Evolutionary conservation across 1,284 basidiomycete species (phyloP).

Genomic region (Pseudozyma sp.): DNA sequence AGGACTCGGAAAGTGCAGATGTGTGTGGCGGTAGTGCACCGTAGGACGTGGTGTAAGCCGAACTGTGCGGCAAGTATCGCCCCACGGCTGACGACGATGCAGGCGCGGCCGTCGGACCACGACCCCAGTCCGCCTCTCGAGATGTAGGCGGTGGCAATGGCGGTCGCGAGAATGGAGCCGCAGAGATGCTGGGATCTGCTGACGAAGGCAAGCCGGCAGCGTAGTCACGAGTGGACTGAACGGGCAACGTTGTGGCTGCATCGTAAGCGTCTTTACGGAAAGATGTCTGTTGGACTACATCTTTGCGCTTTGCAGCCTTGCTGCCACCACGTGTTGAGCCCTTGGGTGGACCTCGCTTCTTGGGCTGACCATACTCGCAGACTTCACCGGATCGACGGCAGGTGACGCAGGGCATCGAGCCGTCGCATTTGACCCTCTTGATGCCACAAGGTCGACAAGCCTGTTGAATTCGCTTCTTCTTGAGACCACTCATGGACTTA

Average conservation of each 20-base stretch:
- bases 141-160: constrained; percentile 11
- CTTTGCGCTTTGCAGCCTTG: constrained; percentile 36
- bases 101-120: constrained; percentile 1
- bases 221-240: constrained; percentile 29
- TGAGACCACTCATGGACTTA: constrained; percentile 23
- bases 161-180: constrained; percentile 15
- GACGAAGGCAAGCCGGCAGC: background rate
- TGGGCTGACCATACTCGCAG: constrained; percentile 57
- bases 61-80: constrained; percentile 14
- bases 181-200: background rate
- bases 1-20: constrained; percentile 9
- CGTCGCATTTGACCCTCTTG: constrained; percentile 60
- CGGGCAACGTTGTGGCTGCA: constrained; percentile 17
- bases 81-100: background rate
- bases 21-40: constrained; percentile 2
- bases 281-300: constrained; percentile 6
- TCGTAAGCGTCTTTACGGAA: constrained; percentile 18
- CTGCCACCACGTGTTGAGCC: constrained; percentile 52
- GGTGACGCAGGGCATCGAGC: constrained; percentile 50
- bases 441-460: constrained; percentile 56
- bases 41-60: constrained; percentile 4
- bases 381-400: constrained; percentile 49
- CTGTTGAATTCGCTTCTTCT: constrained; percentile 58
- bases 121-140: constrained; percentile 19
- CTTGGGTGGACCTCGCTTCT: constrained; percentile 60